Evolutionary conservation across 129 eudicot species (phyloP).

Genomic region (Saposhnikovia divaricata): DNA sequence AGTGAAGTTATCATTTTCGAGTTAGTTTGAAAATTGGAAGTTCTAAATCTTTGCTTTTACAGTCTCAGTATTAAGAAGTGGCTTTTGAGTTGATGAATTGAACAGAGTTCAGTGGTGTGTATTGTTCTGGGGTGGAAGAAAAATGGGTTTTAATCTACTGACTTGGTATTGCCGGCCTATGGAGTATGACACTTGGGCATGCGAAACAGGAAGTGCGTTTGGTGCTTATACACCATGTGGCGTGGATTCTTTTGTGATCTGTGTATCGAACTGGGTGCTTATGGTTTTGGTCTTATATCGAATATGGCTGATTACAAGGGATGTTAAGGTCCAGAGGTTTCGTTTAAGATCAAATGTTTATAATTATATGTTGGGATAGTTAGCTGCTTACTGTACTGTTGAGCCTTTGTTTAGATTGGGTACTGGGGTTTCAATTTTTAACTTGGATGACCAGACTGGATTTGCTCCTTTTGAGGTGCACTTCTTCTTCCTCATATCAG

Average conservation of each 20-base stretch:
- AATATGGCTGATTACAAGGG: conserved; percentile 42
- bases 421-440: conserved; percentile 39
- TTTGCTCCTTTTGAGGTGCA: conserved; percentile 67
- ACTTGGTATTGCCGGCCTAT: conserved; percentile 65
- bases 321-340: conserved; percentile 34
- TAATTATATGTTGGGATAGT: conserved; percentile 37
- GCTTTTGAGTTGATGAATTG: neutral
- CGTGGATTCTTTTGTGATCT: conserved; percentile 37
- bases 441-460: conserved; percentile 39
- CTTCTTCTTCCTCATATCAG: conserved; percentile 5
- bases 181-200: conserved; percentile 57
- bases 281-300: conserved; percentile 51
- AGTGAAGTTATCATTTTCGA: too few relatives aligned
- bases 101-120: neutral
- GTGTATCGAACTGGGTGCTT: conserved; percentile 44
- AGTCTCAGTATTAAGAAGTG: neutral
- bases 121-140: neutral
- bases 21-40: neutral
- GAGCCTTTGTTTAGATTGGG: conserved; percentile 51
- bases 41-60: neutral
- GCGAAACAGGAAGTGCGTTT: conserved; percentile 45
- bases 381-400: conserved; percentile 51
- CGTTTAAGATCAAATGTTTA: conserved; percentile 41
- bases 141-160: conserved; percentile 45
- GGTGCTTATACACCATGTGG: conserved; percentile 77